These are phyloP conservation scores for Fraxinus quadrangulata DNA, from an alignment of 257 asterid genomes.

Conservation along the genomic window DNA sequence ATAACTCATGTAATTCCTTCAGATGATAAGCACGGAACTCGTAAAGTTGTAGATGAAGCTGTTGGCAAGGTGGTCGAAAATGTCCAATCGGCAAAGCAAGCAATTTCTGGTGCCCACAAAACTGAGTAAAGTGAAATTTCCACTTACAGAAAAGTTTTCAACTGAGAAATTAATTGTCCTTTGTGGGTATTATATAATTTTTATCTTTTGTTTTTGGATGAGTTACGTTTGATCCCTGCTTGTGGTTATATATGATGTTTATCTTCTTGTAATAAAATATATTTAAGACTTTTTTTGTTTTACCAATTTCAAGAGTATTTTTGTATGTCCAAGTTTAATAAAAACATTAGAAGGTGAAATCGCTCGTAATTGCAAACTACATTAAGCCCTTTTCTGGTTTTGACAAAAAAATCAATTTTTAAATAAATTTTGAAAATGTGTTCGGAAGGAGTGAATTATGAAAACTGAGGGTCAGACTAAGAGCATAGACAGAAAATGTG, in stretches of 20 bases:
- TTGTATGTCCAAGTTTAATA: no score
- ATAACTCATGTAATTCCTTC: slow-evolving; percentile 22
- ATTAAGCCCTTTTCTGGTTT: no score
- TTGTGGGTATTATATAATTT: no score
- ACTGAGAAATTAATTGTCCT: no score
- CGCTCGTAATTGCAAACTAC: no score
- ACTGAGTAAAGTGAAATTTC: neutral
- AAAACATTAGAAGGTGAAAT: no score
- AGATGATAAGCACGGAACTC: slow-evolving; percentile 8
- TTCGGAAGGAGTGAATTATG: no score
- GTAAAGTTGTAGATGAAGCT: slow-evolving; percentile 8
- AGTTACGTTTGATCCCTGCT: neutral
- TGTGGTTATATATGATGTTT: neutral
- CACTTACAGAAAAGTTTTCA: no score
- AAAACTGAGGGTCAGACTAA: no score
- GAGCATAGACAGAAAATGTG: no score
- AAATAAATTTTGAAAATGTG: no score
- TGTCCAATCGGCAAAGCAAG: slow-evolving; percentile 23
- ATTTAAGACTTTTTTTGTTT: neutral
- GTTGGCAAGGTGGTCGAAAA: slow-evolving; percentile 21
- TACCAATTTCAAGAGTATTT: neutral
- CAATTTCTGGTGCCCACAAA: neutral
- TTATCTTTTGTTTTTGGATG: neutral
- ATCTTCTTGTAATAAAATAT: neutral
- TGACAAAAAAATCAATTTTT: no score